phyloP scores from a whole-genome alignment of 441 rosid species.

The Eugenia klotzschiana region DNA sequence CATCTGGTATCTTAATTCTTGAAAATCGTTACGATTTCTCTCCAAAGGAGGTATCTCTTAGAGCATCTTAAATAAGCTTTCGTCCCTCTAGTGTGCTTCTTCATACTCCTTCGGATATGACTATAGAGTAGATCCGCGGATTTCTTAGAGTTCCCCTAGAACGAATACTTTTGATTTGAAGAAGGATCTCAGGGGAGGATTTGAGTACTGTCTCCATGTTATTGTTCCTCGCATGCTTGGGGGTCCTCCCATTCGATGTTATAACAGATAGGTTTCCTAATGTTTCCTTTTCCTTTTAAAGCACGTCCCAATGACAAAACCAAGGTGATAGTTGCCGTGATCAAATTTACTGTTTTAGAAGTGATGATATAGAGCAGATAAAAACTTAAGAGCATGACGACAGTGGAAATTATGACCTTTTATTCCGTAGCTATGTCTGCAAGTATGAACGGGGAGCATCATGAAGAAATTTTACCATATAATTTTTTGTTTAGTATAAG shows the following conservation, averaged over 20 bases:
- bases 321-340: neutral
- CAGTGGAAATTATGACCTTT: neutral
- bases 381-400: neutral
- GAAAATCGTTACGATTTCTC: neutral
- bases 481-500: neutral
- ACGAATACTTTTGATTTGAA: neutral
- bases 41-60: neutral
- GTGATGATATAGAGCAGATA: neutral
- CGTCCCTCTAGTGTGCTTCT: neutral
- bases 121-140: neutral
- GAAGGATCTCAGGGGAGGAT: neutral
- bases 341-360: neutral
- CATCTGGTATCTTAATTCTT: neutral
- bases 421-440: neutral
- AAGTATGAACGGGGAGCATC: neutral
- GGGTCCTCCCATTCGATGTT: neutral
- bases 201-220: neutral
- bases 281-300: neutral
- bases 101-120: neutral
- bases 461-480: neutral
- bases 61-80: neutral
- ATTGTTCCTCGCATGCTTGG: neutral
- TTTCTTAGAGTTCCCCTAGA: neutral
- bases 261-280: neutral
- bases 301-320: neutral